Percentiles rank a stretch among this genome's conserved stretches.
phyloP scores from a whole-genome alignment of 257 asterid genomes.

The Rauvolfia tetraphylla region DNA sequence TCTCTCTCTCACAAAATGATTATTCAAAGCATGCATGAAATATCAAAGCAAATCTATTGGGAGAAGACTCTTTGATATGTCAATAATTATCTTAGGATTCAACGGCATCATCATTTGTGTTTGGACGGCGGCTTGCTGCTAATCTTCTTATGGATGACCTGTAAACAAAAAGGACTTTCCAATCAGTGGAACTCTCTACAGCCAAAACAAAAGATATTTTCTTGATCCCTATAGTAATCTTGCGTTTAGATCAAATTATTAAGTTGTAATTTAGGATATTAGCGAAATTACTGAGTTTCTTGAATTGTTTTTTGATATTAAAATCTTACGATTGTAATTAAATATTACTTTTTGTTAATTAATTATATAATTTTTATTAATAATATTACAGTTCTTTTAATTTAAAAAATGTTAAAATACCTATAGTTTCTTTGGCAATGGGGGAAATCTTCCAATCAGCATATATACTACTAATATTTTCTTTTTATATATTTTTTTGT shows the following conservation, averaged over 20 bases:
- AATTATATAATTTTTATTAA: too few species aligned
- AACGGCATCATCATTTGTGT: conserved; percentile 1
- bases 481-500: too few species aligned
- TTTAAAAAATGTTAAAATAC: too few species aligned
- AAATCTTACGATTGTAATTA: too few species aligned
- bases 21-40: conserved; percentile 19
- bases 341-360: too few species aligned
- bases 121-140: conserved; percentile 9
- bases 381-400: too few species aligned
- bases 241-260: too few species aligned
- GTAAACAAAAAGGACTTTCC: not conserved
- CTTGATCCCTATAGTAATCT: not conserved
- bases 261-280: not conserved
- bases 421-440: too few species aligned
- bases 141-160: not conserved
- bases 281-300: too few species aligned
- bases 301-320: too few species aligned
- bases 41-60: not conserved
- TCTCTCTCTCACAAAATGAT: not conserved
- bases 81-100: not conserved
- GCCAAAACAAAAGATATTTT: not conserved
- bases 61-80: not conserved
- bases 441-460: too few species aligned
- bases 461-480: too few species aligned
- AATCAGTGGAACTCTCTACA: not conserved